Base-by-base conservation (phyloP, 257 asterid genomes). In the Capsicum rhomboideum region DNA sequence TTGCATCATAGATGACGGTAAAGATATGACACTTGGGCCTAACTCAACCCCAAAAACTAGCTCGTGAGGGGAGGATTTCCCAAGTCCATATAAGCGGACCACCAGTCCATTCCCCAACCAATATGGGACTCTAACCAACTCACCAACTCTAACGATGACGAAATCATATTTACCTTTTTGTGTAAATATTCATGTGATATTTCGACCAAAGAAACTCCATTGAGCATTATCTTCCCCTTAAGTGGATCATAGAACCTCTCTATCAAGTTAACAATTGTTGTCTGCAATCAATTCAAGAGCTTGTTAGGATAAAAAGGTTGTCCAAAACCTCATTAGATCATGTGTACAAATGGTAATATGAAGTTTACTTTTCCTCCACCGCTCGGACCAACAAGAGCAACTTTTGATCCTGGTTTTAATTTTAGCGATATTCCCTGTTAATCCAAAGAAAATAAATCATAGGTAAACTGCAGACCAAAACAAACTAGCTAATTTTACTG, bases 381-480 rank as follows among this genome's bases (percentile, higher is more conserved):
- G 84, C 98, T 94, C 61, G 97, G 97, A 85, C 98, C 97, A 54
- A 93, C 98, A 40, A 94, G 86, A 6, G 98, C 98, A 53, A 94
- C 97, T 87, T 94, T 93, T 53, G 97, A 92, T 53, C 94, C 98
- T 14, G 94, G 91, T 72, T 85, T 86, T 64, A 94, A 78, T 75
- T 89, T 92, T 72, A 94, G 80, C 2, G 95, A 85, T 63, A 91
- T 90, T 79, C 97, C 98, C 98, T 94, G 85, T 63, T 63, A 68
- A 88, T 84, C 61, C 86, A 78, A 40, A 56, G 74, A 71, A 69
- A 67, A 37, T 1, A 26, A 26, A 26, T 26, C 37, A 63, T 63
- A 63, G 67, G 10, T 59, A 26, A 10, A 8, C 59, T 54, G 6
- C 4, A 9, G 14, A 56, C 20, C 64, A n/a, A 2, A n/a, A 55